Percentiles rank a stretch among this genome's conserved stretches.
Conservation (phyloP, 1,284 basidiomycete genomes). For the Ustilago nuda region DNA sequence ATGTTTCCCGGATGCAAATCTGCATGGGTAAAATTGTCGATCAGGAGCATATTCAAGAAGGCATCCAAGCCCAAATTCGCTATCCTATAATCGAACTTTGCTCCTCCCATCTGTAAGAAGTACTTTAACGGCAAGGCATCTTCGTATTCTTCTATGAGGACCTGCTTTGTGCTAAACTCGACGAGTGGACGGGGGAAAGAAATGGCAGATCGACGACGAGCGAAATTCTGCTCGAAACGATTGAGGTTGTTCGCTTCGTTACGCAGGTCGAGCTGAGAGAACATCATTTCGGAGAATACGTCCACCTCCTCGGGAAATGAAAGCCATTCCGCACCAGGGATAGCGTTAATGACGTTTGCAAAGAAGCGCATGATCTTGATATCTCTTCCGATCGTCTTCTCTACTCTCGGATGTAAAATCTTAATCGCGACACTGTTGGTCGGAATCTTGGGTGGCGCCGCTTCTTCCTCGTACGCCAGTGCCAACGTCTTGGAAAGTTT, state of each 20-base stretch:
- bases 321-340: constrained; percentile 96
- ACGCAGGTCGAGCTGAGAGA: constrained; percentile 89
- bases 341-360: constrained; percentile 79
- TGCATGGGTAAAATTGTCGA: constrained; percentile 98
- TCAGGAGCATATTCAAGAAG: constrained; percentile 95
- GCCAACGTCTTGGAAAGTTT: constrained; percentile 55
- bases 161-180: constrained; percentile 80
- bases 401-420: constrained; percentile 83
- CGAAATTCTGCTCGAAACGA: constrained; percentile 88
- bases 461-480: constrained; percentile 59
- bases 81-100: constrained; percentile 85
- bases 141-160: constrained; percentile 92
- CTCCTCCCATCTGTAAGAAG: constrained; percentile 87
- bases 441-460: constrained; percentile 54
- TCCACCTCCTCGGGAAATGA: constrained; percentile 94
- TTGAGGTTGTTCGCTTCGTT: constrained; percentile 89
- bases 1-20: constrained; percentile 90
- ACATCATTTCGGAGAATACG: constrained; percentile 98
- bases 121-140: constrained; percentile 90
- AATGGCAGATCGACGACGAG: constrained; percentile 78
- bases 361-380: constrained; percentile 95
- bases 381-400: constrained; percentile 85
- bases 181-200: constrained; percentile 89
- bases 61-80: constrained; percentile 94
- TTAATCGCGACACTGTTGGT: constrained; percentile 86